phyloP scores from a whole-genome alignment of 1,139 yeast genomes.

The Geotrichum fermentans region DNA sequence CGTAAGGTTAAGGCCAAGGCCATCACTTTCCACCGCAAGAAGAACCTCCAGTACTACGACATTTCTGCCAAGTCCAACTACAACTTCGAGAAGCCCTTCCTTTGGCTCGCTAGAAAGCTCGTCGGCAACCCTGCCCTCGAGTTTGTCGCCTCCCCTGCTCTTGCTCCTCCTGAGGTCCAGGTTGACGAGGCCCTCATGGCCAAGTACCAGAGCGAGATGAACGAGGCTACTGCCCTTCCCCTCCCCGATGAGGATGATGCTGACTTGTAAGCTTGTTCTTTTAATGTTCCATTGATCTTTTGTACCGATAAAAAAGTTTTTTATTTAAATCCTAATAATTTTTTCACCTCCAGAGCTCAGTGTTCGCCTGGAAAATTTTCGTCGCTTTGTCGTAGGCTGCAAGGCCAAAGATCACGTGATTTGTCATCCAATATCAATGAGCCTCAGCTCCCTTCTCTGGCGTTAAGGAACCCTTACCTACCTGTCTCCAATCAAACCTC shows the following conservation, averaged over 20 bases:
- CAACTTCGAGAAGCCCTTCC: slow-evolving; percentile 99
- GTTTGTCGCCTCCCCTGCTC: slow-evolving; percentile 98
- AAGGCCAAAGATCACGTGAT: too few relatives aligned
- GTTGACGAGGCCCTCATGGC: slow-evolving; percentile 95
- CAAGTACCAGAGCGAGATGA: slow-evolving; percentile 99
- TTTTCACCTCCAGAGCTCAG: too few relatives aligned
- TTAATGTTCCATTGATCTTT: not conserved
- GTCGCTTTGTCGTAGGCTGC: not conserved
- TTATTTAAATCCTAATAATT: not conserved
- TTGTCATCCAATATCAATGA: too few relatives aligned
- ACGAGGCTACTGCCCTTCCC: slow-evolving; percentile 98
- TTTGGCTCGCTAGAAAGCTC: slow-evolving; percentile 99
- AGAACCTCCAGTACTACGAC: slow-evolving; percentile 98
- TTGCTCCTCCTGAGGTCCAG: slow-evolving; percentile 99
- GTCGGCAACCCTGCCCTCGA: slow-evolving; percentile 98
- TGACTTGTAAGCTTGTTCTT: slow-evolving; percentile 68
- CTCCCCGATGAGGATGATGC: slow-evolving; percentile 99
- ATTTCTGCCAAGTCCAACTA: slow-evolving; percentile 99
- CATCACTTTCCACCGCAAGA: slow-evolving; percentile 99
- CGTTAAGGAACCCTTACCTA: too few relatives aligned
- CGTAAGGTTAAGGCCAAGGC: slow-evolving; percentile 99
- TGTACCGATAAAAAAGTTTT: not conserved
- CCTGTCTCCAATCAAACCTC: too few relatives aligned
- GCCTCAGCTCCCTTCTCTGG: too few relatives aligned
- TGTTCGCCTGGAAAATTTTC: not conserved